Evolutionary conservation across 495 filamentous ascomycete species (phyloP).

Genomic region (Daldinia vernicosa): DNA sequence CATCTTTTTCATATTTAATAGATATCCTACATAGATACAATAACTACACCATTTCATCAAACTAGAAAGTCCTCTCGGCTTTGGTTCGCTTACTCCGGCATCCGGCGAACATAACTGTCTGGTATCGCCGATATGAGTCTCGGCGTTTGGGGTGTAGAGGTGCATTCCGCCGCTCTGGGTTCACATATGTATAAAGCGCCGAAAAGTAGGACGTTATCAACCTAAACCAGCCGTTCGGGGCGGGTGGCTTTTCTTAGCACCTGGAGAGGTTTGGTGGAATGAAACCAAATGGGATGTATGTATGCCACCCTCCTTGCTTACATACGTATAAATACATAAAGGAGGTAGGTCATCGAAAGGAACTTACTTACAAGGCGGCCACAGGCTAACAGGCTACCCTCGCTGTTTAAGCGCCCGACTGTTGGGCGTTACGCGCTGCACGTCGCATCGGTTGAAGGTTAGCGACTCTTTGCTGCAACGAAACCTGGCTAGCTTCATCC

Average conservation of each 20-base stretch:
- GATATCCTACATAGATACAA: background rate
- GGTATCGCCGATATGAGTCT: background rate
- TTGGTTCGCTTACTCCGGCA: background rate
- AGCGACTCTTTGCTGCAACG: background rate
- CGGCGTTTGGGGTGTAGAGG: background rate
- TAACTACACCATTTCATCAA: background rate
- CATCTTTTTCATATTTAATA: background rate
- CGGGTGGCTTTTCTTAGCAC: constrained; percentile 26
- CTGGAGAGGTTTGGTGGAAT: constrained; percentile 1
- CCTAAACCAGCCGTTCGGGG: constrained; percentile 25
- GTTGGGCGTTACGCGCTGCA: constrained; percentile 1
- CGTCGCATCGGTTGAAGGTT: background rate
- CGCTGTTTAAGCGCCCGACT: background rate
- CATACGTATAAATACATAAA: background rate
- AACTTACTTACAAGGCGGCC: background rate
- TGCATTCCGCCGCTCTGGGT: constrained; percentile 10
- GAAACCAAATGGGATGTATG: constrained; percentile 15
- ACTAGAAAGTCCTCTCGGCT: background rate
- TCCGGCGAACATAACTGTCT: background rate
- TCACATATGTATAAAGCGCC: constrained; percentile 1
- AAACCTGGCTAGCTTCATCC: constrained; percentile 1
- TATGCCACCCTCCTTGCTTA: constrained; percentile 2
- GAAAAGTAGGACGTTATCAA: constrained; percentile 5
- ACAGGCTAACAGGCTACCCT: background rate
- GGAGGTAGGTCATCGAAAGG: background rate